phyloP scores from a whole-genome alignment of 1,139 yeast genomes.

The Geotrichum macrosporum region DNA sequence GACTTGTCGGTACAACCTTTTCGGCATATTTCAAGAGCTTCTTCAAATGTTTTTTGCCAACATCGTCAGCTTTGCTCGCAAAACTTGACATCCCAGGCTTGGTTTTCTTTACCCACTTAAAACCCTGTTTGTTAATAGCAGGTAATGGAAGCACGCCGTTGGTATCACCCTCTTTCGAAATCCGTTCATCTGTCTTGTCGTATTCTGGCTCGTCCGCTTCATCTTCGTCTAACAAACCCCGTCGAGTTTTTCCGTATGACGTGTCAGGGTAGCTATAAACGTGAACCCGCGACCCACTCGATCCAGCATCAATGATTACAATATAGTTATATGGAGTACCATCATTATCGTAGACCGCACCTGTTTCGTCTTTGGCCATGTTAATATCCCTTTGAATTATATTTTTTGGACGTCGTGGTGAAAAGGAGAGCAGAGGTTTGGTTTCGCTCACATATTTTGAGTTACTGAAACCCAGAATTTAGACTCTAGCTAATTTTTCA shows the following conservation, averaged over 20 bases:
- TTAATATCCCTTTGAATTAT: neutral
- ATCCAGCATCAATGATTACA: slow-evolving; percentile 76
- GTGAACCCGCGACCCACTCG: slow-evolving; percentile 72
- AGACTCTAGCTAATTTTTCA: too few species aligned
- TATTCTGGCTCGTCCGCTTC: slow-evolving; percentile 15
- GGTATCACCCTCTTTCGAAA: slow-evolving; percentile 22
- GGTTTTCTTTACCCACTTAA: slow-evolving; percentile 57
- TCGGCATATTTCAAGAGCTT: slow-evolving; percentile 52
- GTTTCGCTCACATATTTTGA: too few species aligned
- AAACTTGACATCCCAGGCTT: slow-evolving; percentile 67
- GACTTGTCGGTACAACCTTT: slow-evolving; percentile 57
- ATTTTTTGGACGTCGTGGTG: neutral
- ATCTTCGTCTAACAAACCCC: neutral
- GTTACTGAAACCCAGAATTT: too few species aligned
- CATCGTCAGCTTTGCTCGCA: slow-evolving; percentile 45
- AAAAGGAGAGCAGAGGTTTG: too few species aligned
- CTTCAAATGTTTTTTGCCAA: slow-evolving; percentile 57
- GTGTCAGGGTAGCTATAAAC: slow-evolving; percentile 64
- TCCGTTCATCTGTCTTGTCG: slow-evolving; percentile 23
- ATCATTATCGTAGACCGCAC: slow-evolving; percentile 27
- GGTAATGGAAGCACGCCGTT: slow-evolving; percentile 31
- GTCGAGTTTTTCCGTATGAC: neutral
- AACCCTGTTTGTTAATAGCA: slow-evolving; percentile 46
- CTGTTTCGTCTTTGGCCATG: slow-evolving; percentile 16
- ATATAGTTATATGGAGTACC: slow-evolving; percentile 61